phyloP scores from a whole-genome alignment of 208 protist species.

The Trichomonas vaginalis region DNA sequence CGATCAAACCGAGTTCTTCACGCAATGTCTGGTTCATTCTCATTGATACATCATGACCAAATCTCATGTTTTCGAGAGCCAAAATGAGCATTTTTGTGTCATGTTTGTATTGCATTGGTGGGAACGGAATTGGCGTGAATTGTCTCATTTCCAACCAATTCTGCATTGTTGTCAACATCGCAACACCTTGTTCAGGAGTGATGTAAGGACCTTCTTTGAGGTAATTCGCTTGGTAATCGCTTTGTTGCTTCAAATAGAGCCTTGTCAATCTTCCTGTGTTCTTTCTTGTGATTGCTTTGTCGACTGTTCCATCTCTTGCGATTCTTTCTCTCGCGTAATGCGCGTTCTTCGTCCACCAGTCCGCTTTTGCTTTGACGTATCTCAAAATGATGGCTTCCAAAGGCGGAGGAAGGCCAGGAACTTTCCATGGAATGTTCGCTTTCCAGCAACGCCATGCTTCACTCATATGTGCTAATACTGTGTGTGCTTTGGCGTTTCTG shows the following conservation, averaged over 20 bases:
- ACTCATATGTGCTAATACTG: conserved; percentile 96
- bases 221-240: conserved; percentile 91
- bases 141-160: conserved; percentile 96
- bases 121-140: conserved; percentile 99
- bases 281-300: conserved; percentile 99
- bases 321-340: conserved; percentile 98
- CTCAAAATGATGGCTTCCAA: conserved; percentile 97
- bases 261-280: conserved; percentile 96
- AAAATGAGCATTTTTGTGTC: conserved; percentile 98
- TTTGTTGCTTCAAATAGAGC: conserved; percentile 98
- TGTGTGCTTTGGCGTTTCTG: conserved; percentile 76
- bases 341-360: conserved; percentile 97
- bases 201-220: conserved; percentile 93
- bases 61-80: conserved; percentile 93
- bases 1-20: conserved; percentile 97
- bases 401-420: conserved; percentile 79
- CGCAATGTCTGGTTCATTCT: conserved; percentile 90
- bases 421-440: conserved; percentile 90
- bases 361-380: conserved; percentile 98
- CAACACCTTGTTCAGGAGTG: conserved; percentile 79
- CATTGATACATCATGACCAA: conserved; percentile 91
- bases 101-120: conserved; percentile 94
- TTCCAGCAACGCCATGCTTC: conserved; percentile 97
- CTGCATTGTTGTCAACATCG: conserved; percentile 95
- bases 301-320: conserved; percentile 86